phyloP scores from a whole-genome alignment of 1,284 basidiomycete species.

The Ganoderma boninense region DNA sequence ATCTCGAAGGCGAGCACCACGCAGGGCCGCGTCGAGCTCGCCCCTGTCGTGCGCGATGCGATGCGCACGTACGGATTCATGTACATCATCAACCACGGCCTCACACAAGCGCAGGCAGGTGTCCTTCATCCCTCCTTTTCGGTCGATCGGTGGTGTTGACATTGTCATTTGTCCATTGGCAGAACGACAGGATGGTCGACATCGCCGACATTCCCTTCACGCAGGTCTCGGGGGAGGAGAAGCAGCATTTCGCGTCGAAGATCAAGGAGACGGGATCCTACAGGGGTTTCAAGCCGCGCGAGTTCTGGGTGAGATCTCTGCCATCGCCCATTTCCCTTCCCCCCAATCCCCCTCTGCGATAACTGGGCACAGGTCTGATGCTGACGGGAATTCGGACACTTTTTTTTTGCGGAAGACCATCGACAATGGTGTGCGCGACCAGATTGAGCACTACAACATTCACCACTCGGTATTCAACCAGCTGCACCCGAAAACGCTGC shows the following conservation, averaged over 20 bases:
- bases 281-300: constrained; percentile 65
- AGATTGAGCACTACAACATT: constrained; percentile 63
- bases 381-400: no score
- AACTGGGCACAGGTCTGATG: no score
- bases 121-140: neutral
- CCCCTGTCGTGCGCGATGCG: constrained; percentile 60
- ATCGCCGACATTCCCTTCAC: constrained; percentile 70
- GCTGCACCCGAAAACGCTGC: constrained; percentile 55
- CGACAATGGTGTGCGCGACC: constrained; percentile 62
- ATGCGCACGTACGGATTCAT: constrained; percentile 69
- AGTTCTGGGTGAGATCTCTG: constrained; percentile 55
- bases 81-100: constrained; percentile 67
- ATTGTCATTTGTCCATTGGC: no score
- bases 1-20: constrained; percentile 55
- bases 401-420: constrained; percentile 51
- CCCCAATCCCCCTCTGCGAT: no score
- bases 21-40: constrained; percentile 56
- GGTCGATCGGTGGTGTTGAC: neutral
- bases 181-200: constrained; percentile 60
- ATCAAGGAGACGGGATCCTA: constrained; percentile 61
- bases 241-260: constrained; percentile 56
- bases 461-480: constrained; percentile 54
- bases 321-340: no score
- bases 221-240: constrained; percentile 62
- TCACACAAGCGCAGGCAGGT: constrained; percentile 50